Conservation (phyloP, 2,329 filamentous ascomycete species). For the Sclerotinia trifoliorum region DNA sequence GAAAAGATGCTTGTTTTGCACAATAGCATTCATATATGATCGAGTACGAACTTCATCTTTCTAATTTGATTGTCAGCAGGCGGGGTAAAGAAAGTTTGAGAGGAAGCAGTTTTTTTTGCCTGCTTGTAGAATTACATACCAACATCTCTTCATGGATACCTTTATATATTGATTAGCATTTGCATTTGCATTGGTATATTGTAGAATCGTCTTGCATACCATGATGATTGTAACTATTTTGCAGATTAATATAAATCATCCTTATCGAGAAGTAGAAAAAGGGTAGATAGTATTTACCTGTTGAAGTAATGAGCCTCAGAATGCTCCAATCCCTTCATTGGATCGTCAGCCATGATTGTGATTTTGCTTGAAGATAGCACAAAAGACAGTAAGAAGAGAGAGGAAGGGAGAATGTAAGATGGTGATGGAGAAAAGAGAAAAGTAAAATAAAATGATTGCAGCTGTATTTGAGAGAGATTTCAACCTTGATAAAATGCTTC, state of each 20-base stretch:
- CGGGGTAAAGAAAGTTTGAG: slow-evolving; percentile 2
- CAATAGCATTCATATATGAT: slow-evolving; percentile 96
- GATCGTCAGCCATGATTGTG: slow-evolving; percentile 52
- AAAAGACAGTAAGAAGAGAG: slow-evolving; percentile 16
- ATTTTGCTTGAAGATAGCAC: background rate
- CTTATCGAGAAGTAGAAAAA: background rate
- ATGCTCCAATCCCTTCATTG: slow-evolving; percentile 43
- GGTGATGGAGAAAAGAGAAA: slow-evolving; percentile 7
- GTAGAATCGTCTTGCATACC: slow-evolving; percentile 55
- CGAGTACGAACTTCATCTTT: slow-evolving; percentile 98
- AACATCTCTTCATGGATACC: slow-evolving; percentile 98
- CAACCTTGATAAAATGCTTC: background rate
- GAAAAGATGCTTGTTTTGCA: slow-evolving; percentile 94
- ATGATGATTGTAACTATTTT: slow-evolving; percentile 89
- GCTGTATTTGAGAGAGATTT: background rate
- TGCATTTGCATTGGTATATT: slow-evolving; percentile 28
- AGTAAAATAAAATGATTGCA: background rate
- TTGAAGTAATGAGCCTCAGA: slow-evolving; percentile 99
- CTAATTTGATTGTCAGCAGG: slow-evolving; percentile 47
- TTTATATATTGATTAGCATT: slow-evolving; percentile 45
- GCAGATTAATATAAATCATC: slow-evolving; percentile 30
- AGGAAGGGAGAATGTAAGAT: slow-evolving; percentile 1
- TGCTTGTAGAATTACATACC: slow-evolving; percentile 56
- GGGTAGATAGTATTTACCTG: slow-evolving; percentile 58
- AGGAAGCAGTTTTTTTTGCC: slow-evolving; percentile 16